Conservation (phyloP, 768 basidiomycete genomes). For the Boletales sp. region DNA sequence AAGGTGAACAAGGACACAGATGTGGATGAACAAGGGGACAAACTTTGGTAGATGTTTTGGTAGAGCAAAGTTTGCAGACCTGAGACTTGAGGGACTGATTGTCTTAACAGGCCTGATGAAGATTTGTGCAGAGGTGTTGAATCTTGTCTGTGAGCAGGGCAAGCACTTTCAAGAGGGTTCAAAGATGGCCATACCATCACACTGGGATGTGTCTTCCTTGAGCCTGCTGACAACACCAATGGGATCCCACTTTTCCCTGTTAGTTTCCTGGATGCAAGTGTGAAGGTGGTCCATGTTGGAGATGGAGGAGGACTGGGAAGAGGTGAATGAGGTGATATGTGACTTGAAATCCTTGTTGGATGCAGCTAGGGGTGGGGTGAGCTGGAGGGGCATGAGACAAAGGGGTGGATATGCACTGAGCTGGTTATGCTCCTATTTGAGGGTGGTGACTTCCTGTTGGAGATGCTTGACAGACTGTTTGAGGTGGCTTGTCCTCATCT, state of each 20-base stretch:
- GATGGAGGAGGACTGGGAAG: constrained; percentile 59
- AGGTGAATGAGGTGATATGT: constrained; percentile 54
- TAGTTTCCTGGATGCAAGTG: constrained; percentile 65
- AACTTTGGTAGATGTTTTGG: constrained; percentile 81
- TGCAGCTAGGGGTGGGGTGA: constrained; percentile 33
- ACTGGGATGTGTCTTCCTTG: constrained; percentile 65
- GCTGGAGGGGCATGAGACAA: neutral
- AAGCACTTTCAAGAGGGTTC: neutral
- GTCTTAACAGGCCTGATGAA: constrained; percentile 75
- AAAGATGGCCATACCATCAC: constrained; percentile 56
- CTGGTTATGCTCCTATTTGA: constrained; percentile 62
- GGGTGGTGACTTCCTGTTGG: constrained; percentile 52
- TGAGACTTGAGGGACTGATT: constrained; percentile 63
- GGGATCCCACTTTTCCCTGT: constrained; percentile 89
- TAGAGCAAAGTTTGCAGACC: constrained; percentile 67
- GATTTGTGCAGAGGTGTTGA: constrained; percentile 57
- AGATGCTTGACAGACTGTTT: constrained; percentile 47
- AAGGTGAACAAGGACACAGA: too few species aligned
- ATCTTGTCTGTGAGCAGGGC: constrained; percentile 56
- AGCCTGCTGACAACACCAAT: too few species aligned
- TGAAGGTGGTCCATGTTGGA: constrained; percentile 56
- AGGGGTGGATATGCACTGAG: constrained; percentile 48
- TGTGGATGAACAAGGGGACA: too few species aligned
- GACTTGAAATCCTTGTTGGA: constrained; percentile 48
- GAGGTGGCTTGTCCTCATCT: constrained; percentile 48